Evolutionary conservation across 2,329 filamentous ascomycete genomes (phyloP).

Genomic region (Huntiella decipiens): DNA sequence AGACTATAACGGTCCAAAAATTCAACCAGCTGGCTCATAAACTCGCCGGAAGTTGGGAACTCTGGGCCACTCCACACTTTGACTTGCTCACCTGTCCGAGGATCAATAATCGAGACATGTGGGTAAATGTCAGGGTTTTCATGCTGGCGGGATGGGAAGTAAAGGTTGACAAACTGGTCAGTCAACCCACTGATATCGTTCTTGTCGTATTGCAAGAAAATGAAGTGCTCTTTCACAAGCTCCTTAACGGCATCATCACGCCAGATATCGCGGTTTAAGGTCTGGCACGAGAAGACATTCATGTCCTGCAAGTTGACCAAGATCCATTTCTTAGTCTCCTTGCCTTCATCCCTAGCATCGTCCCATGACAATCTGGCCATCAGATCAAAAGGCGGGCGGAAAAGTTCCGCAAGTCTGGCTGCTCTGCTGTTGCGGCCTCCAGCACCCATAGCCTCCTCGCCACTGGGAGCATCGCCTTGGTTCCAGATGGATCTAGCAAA

Average conservation of each 20-base stretch:
- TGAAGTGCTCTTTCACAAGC: slow-evolving; percentile 77
- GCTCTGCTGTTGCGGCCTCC: slow-evolving; percentile 34
- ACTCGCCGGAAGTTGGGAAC: slow-evolving; percentile 57
- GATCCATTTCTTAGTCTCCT: slow-evolving; percentile 81
- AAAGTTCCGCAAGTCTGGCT: slow-evolving; percentile 72
- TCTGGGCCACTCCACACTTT: slow-evolving; percentile 85
- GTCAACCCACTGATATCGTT: slow-evolving; percentile 48
- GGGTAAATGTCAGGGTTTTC: slow-evolving; percentile 83
- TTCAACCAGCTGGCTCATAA: slow-evolving; percentile 79
- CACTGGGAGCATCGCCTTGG: slow-evolving; percentile 5
- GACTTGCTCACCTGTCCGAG: slow-evolving; percentile 87
- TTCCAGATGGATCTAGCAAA: slow-evolving; percentile 24
- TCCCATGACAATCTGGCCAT: slow-evolving; percentile 72
- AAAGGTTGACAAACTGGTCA: slow-evolving; percentile 72
- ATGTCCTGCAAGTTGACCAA: slow-evolving; percentile 90
- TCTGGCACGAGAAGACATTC: slow-evolving; percentile 84
- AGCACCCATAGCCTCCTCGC: neutral
- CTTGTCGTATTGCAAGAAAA: slow-evolving; percentile 89
- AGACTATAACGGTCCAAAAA: slow-evolving; percentile 96
- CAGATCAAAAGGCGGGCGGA: slow-evolving; percentile 77
- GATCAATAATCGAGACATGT: slow-evolving; percentile 89
- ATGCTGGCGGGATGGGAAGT: slow-evolving; percentile 51
- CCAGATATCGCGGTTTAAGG: slow-evolving; percentile 89
- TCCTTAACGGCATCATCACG: slow-evolving; percentile 63
- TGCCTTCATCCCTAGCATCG: slow-evolving; percentile 64